These are phyloP conservation scores for Hypoxylon sp. DNA, from an alignment of 2,329 filamentous ascomycete species.

Conservation along the genomic window DNA sequence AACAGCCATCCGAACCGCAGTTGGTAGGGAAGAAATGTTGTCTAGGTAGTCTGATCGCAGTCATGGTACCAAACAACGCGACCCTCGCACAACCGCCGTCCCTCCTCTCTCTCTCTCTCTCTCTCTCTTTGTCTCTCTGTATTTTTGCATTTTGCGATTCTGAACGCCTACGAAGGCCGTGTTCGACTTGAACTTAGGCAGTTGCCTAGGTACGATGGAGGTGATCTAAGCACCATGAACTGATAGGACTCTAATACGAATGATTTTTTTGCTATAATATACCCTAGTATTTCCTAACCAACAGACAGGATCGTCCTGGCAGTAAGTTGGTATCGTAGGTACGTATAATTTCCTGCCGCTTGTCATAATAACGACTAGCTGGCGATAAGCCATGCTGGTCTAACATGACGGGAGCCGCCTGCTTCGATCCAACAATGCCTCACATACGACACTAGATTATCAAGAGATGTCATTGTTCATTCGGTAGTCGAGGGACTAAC, in stretches of 20 bases:
- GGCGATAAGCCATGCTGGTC: not conserved
- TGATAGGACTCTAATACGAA: not conserved
- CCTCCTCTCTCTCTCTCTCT: no score
- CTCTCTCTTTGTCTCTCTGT: no score
- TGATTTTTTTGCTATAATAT: not conserved
- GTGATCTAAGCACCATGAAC: not conserved
- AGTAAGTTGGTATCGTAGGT: not conserved
- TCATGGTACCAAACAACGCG: no score
- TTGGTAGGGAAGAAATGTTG: no score
- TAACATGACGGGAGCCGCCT: not conserved
- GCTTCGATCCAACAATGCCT: not conserved
- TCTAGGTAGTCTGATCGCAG: no score
- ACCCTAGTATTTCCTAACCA: not conserved
- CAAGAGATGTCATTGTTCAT: not conserved
- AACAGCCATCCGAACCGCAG: not conserved
- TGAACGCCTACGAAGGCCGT: not conserved
- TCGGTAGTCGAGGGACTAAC: not conserved
- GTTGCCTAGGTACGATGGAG: not conserved
- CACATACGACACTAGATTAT: not conserved
- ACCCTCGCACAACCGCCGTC: no score
- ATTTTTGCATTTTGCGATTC: not conserved
- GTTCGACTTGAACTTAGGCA: not conserved
- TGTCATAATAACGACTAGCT: not conserved
- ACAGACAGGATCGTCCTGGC: not conserved
- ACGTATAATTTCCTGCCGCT: not conserved